Conservation (phyloP, 2,329 filamentous ascomycete genomes). For the Fusarium bactridioides region DNA sequence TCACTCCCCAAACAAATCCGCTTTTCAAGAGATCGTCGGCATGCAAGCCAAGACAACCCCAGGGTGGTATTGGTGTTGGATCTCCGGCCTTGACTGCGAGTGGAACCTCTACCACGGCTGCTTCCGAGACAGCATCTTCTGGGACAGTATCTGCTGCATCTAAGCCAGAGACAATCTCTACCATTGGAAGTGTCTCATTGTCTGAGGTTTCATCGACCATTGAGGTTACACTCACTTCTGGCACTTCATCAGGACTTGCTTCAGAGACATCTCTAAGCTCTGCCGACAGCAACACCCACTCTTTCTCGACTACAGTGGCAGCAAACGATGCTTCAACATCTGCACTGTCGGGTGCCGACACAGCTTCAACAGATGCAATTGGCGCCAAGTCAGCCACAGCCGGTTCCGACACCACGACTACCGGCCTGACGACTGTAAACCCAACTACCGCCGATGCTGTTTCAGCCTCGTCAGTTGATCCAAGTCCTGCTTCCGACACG, state of each 20-base stretch:
- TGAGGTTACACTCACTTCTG: background rate
- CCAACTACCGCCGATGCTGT: background rate
- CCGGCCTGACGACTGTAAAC: background rate
- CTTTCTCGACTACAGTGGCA: background rate
- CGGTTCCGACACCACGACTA: background rate
- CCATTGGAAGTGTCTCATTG: background rate
- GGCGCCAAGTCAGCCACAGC: background rate
- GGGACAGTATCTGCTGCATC: background rate
- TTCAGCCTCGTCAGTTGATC: background rate
- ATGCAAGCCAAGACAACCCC: background rate
- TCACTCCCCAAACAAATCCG: background rate
- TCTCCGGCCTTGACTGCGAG: background rate
- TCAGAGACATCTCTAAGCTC: background rate
- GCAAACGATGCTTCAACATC: background rate
- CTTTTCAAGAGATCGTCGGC: background rate
- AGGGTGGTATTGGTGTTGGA: background rate
- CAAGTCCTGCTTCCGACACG: background rate
- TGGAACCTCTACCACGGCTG: background rate
- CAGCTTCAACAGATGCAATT: background rate
- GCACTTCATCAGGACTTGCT: background rate
- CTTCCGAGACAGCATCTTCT: background rate
- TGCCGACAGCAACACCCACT: background rate
- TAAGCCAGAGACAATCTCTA: background rate
- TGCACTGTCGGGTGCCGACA: background rate
- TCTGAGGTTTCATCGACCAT: background rate